Conservation (phyloP, 2,329 filamentous ascomycete genomes). For the Neonectria sp. region DNA sequence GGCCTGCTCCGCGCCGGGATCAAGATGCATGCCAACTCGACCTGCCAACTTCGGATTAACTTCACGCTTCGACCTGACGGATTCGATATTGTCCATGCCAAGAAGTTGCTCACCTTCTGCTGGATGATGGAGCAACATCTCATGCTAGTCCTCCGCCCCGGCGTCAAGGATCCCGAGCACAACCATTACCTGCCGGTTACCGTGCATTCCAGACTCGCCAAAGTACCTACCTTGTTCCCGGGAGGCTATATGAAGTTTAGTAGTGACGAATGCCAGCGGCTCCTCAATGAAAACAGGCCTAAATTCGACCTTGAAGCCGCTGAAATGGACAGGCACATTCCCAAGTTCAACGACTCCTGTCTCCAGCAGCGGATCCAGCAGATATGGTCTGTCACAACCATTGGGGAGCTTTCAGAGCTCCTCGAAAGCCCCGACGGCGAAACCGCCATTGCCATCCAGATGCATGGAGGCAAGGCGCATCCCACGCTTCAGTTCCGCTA, state of each 20-base stretch:
- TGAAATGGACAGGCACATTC: constrained; percentile 25
- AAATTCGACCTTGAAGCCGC: background rate
- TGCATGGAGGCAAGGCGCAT: background rate
- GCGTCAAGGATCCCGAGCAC: background rate
- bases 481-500: constrained; percentile 33
- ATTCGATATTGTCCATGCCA: constrained; percentile 28
- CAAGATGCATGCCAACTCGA: constrained; percentile 45
- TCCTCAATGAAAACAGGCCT: constrained; percentile 22
- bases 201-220: constrained; percentile 24
- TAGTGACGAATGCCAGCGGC: background rate
- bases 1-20: constrained; percentile 32
- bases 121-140: constrained; percentile 36
- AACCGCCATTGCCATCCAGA: constrained; percentile 25
- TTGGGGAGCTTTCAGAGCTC: constrained; percentile 24
- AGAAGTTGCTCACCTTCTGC: constrained; percentile 31
- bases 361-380: constrained; percentile 35
- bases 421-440: constrained; percentile 26
- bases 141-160: constrained; percentile 27
- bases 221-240: constrained; percentile 9
- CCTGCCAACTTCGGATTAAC: constrained; percentile 36
- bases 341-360: constrained; percentile 15
- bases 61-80: constrained; percentile 27
- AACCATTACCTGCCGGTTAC: constrained; percentile 33
- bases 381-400: constrained; percentile 28
- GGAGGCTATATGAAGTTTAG: constrained; percentile 10